These are phyloP conservation scores for Exserohilum turcica DNA, from an alignment of 2,329 filamentous ascomycete species.

Conservation along the genomic window DNA sequence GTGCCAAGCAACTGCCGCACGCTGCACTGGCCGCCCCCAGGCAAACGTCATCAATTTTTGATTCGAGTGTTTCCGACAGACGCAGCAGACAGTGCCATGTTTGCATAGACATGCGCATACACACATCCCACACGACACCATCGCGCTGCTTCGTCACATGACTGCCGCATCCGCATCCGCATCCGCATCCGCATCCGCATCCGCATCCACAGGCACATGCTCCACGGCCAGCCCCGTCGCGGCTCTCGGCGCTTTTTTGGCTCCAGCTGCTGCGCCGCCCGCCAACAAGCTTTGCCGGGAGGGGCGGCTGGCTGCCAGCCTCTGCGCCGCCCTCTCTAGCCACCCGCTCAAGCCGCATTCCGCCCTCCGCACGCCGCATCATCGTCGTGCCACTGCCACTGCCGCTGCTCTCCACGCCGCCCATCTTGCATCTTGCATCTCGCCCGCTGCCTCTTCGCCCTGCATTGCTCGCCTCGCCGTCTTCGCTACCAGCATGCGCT, in stretches of 20 bases:
- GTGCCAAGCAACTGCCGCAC: no score
- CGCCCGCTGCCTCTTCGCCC: constrained; percentile 1
- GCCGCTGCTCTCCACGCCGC: neutral
- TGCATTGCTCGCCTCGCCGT: no score
- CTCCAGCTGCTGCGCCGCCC: no score
- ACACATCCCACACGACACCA: neutral
- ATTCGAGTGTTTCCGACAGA: no score
- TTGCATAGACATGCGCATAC: neutral
- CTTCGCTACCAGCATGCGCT: constrained; percentile 22
- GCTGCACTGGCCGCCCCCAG: no score
- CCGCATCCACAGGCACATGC: neutral
- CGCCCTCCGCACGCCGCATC: no score
- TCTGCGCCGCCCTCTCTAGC: constrained; percentile 9
- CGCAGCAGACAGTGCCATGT: no score
- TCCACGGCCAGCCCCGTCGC: neutral
- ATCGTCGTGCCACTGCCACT: constrained; percentile 6
- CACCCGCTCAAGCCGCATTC: constrained; percentile 3
- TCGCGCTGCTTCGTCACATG: neutral
- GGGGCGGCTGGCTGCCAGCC: constrained; percentile 25
- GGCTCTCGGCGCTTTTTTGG: constrained; percentile 12
- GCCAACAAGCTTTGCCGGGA: constrained; percentile 3
- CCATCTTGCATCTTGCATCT: neutral
- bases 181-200: neutral
- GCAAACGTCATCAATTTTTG: no score
- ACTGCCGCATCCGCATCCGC: neutral